Evolutionary conservation across 371 early-diverging fungal genomes (phyloP).

Genomic region (Zychaea mexicana): DNA sequence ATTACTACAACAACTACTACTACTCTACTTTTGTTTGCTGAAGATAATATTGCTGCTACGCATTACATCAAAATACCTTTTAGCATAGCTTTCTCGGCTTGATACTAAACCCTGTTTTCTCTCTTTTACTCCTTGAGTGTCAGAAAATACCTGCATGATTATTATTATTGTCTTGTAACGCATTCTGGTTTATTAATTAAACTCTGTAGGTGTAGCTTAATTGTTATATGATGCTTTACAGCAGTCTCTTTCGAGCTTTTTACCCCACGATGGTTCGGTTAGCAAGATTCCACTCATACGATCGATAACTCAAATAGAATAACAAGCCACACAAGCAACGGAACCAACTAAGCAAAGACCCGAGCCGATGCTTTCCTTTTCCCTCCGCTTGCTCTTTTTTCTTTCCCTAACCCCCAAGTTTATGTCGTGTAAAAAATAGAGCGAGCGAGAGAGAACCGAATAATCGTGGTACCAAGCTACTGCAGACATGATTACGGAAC

Average conservation of each 20-base stretch:
- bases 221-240: no score
- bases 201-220: no score
- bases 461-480: neutral
- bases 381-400: neutral
- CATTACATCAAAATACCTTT: no score
- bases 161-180: neutral
- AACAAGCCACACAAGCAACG: constrained; percentile 4
- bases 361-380: constrained; percentile 3
- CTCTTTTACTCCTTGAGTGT: neutral
- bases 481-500: neutral
- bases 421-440: neutral
- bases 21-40: no score
- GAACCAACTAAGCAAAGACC: constrained; percentile 1
- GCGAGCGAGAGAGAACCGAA: no score
- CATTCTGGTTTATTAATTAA: no score
- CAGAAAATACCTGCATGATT: neutral
- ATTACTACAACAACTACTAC: no score
- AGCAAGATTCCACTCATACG: neutral
- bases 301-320: neutral
- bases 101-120: neutral
- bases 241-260: no score
- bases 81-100: neutral
- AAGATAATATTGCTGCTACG: no score
- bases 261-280: neutral
- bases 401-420: no score